Evolutionary conservation across 2,329 filamentous ascomycete genomes (phyloP).

Genomic region (Colletotrichum melonis): DNA sequence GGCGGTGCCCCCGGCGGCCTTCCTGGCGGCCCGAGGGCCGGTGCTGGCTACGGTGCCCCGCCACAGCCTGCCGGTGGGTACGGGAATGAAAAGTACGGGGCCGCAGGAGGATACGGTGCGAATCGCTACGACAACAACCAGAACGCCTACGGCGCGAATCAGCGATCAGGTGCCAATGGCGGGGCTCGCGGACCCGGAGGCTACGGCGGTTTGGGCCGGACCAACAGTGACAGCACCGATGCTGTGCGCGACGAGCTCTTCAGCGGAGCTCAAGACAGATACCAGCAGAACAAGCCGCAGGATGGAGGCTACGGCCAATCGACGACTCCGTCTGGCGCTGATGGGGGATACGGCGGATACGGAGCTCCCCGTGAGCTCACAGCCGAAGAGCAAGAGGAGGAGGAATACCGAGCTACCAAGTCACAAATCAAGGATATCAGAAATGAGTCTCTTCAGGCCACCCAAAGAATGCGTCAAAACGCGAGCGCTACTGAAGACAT

Average conservation of each 20-base stretch:
- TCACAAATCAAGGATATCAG: conserved; percentile 81
- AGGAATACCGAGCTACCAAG: conserved; percentile 75
- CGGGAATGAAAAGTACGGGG: conserved; percentile 64
- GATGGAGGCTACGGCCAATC: conserved; percentile 35
- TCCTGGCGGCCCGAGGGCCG: conserved; percentile 48
- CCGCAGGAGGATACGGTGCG: conserved; percentile 61
- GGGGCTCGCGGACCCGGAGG: conserved; percentile 62
- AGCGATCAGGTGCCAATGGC: conserved; percentile 43
- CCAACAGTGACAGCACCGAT: conserved; percentile 57
- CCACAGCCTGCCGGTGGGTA: conserved; percentile 57
- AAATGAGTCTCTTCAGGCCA: conserved; percentile 67
- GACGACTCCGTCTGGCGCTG: conserved; percentile 30
- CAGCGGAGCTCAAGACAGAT: conserved; percentile 62
- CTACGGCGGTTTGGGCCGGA: conserved; percentile 69
- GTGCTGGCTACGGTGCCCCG: conserved; percentile 40
- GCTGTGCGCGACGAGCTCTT: conserved; percentile 74
- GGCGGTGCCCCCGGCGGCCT: conserved; percentile 47
- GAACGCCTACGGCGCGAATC: conserved; percentile 42
- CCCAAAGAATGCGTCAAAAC: conserved; percentile 65
- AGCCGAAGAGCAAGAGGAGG: conserved; percentile 80
- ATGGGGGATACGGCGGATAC: conserved; percentile 59
- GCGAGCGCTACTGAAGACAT: conserved; percentile 76
- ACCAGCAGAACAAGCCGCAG: conserved; percentile 50
- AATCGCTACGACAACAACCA: conserved; percentile 62
- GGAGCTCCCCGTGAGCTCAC: conserved; percentile 82